Conservation (phyloP, 192 early-diverging fungal genomes). For the Podila minutissima region DNA sequence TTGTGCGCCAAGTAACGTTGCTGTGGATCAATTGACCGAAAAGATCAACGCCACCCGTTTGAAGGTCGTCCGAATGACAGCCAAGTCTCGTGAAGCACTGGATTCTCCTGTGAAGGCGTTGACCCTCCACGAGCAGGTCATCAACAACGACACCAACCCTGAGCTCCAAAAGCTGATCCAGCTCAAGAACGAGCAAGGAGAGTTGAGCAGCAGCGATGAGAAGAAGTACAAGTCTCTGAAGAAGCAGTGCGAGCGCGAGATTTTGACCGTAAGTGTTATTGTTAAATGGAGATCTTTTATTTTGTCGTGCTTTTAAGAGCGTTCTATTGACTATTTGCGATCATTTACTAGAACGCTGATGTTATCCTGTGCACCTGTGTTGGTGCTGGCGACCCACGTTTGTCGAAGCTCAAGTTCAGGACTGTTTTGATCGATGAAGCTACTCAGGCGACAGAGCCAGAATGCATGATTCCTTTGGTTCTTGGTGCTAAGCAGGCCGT, state of each 20-base stretch:
- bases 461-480: conserved; percentile 98
- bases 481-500: conserved; percentile 96
- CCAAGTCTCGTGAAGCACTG: conserved; percentile 92
- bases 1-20: conserved; percentile 98
- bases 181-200: conserved; percentile 89
- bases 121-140: conserved; percentile 96
- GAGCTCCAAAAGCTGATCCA: conserved; percentile 94
- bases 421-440: conserved; percentile 98
- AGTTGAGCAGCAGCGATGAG: conserved; percentile 90
- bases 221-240: conserved; percentile 86
- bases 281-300: background rate
- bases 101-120: conserved; percentile 95
- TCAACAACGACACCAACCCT: conserved; percentile 92
- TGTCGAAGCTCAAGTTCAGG: conserved; percentile 89
- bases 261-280: conserved; percentile 68
- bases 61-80: conserved; percentile 94
- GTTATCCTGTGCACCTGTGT: conserved; percentile 98
- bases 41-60: conserved; percentile 96
- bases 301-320: too few species aligned
- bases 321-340: background rate
- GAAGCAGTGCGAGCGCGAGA: conserved; percentile 89
- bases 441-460: conserved; percentile 96
- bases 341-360: conserved; percentile 76
- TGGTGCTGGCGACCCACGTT: conserved; percentile 95
- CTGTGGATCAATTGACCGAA: conserved; percentile 98